Evolutionary conservation across 2,329 filamentous ascomycete genomes (phyloP), one percentile per base, ranked within the genome.

Genomic region (Penicillium sp.): DNA sequence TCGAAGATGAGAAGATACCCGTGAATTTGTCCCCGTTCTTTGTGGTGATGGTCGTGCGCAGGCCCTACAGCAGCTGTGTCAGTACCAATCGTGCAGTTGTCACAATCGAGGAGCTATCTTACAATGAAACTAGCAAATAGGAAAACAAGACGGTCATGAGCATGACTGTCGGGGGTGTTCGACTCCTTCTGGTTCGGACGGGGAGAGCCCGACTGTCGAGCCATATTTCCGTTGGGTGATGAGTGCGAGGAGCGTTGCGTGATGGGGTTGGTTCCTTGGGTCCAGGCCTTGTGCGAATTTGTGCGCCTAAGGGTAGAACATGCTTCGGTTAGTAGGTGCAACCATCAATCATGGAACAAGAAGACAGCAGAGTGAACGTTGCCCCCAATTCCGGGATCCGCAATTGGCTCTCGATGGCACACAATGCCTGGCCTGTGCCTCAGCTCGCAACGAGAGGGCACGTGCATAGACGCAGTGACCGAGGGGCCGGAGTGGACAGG

Each of bases 21-120:
- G 78, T 81, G 68, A 82, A 88, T 54, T 81, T 81, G 48, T 88
- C 86, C 65, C 85, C 86, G 65, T 78, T 83, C 66, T 83, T 85
- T 16, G 85, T 78, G 10, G 83, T 85, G 59, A 88, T 73, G 14
- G 78, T 81, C 48, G 81, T 78, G 51, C 77, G 76, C 53, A 83
- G 75, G 44, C 85, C 86, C 85, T 88, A 65, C 6, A 57, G 43
- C 48, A 43, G 29, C 39, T 45, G 45, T 50, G 51, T 58, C 25
- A 49, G 51, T 47, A 25, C 59, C 68, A 23, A 69, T 65, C 57
- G 11, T 33, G 10, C 11, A 33, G 1, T 19, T 14, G 3, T 14
- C 9, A 31, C 23, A n/a, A n/a, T 27, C 16, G 19, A 29, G 35
- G 8, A 35, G 16, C 13, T 4, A 55, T 76, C 83, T 73, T 78